Percentiles rank a stretch among this genome's conserved stretches.
Conservation (phyloP, 116 monocot genomes). For the Dioscorea cayenensis region DNA sequence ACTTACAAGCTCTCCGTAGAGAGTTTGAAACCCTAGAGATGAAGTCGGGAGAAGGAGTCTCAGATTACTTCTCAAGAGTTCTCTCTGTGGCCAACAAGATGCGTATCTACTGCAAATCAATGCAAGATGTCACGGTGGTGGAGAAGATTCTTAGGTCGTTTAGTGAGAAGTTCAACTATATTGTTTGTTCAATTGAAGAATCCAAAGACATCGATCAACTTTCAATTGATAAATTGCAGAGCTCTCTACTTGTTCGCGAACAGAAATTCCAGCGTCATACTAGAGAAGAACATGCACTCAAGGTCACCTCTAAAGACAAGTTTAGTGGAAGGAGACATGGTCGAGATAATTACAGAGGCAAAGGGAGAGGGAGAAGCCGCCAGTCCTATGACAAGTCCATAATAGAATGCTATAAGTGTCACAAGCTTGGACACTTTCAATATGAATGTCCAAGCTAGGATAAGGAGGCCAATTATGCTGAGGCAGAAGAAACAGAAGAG, state of each 20-base stretch:
- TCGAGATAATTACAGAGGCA: neutral
- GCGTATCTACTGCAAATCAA: too few relatives aligned
- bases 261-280: too few relatives aligned
- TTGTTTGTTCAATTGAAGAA: too few relatives aligned
- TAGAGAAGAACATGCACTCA: neutral
- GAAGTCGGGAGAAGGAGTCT: neutral
- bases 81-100: too few relatives aligned
- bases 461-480: neutral
- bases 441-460: neutral
- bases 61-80: neutral
- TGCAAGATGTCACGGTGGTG: too few relatives aligned
- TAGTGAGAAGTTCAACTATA: too few relatives aligned
- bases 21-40: conserved; percentile 4
- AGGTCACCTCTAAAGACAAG: neutral
- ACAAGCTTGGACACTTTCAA: too few relatives aligned
- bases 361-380: neutral
- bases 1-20: conserved; percentile 1
- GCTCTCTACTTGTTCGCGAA: too few relatives aligned
- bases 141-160: too few relatives aligned
- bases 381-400: neutral
- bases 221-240: too few relatives aligned
- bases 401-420: neutral
- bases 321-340: neutral
- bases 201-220: too few relatives aligned
- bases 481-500: neutral